Conservation (phyloP, 1,139 yeast genomes). For the Debaryomyces sp. region DNA sequence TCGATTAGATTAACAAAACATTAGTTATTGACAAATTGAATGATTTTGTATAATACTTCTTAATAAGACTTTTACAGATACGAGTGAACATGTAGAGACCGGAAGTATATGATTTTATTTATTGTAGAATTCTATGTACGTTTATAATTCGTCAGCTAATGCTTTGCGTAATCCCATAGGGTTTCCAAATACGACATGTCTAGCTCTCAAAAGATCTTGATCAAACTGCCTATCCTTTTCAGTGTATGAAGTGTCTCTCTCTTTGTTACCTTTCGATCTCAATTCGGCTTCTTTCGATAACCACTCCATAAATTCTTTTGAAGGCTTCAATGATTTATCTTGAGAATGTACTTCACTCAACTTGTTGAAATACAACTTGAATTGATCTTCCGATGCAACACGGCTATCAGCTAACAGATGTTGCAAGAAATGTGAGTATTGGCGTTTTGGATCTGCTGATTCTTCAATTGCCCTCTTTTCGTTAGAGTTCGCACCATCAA, state of each 20-base stretch:
- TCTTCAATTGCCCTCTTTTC: constrained; percentile 29
- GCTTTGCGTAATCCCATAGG: constrained; percentile 69
- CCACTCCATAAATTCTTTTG: constrained; percentile 59
- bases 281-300: constrained; percentile 52
- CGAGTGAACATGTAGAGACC: neutral
- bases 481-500: constrained; percentile 19
- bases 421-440: constrained; percentile 37
- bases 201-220: constrained; percentile 51
- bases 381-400: constrained; percentile 36
- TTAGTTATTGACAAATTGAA: constrained; percentile 3
- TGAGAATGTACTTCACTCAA: constrained; percentile 40
- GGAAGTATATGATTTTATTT: neutral
- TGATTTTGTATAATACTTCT: constrained; percentile 10
- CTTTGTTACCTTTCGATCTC: constrained; percentile 31
- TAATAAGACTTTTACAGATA: constrained; percentile 3
- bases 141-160: constrained; percentile 53
- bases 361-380: constrained; percentile 45
- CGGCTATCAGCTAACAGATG: constrained; percentile 22
- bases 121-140: neutral
- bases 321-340: constrained; percentile 27
- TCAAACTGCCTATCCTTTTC: constrained; percentile 41
- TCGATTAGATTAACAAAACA: constrained; percentile 38
- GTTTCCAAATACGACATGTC: constrained; percentile 80
- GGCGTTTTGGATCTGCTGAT: constrained; percentile 25
- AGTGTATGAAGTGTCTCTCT: constrained; percentile 30